phyloP scores from a whole-genome alignment of 139 green algal species.

The Astrephomene gubernaculifera region DNA sequence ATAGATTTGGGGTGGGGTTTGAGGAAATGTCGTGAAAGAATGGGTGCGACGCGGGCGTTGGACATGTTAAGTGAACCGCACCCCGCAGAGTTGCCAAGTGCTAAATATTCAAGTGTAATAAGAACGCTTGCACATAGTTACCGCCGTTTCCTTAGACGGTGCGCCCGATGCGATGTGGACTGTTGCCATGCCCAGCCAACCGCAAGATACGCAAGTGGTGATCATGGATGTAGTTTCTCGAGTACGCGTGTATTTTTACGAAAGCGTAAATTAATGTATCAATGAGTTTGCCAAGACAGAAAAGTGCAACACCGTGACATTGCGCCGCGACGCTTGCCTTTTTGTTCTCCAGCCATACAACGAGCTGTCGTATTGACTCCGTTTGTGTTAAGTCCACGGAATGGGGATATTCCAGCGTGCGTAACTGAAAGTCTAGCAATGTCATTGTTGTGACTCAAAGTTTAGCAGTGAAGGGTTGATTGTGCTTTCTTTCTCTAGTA shows the following conservation, averaged over 20 bases:
- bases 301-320: not conserved
- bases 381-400: not conserved
- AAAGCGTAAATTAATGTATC: not conserved
- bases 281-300: not conserved
- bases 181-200: not conserved
- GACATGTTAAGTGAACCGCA: too few species aligned
- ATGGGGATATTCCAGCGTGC: constrained; percentile 1
- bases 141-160: too few species aligned
- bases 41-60: too few species aligned
- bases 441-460: not conserved
- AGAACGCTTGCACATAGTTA: too few species aligned
- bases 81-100: too few species aligned
- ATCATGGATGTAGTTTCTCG: not conserved
- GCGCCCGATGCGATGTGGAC: not conserved
- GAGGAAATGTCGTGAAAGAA: too few species aligned
- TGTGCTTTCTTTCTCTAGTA: not conserved
- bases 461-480: not conserved
- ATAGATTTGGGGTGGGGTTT: too few species aligned
- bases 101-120: too few species aligned
- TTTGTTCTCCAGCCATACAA: constrained; percentile 22
- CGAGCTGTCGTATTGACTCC: not conserved
- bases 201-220: not conserved
- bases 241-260: not conserved
- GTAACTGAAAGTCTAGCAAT: not conserved
- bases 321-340: not conserved